phyloP scores from a whole-genome alignment of 2,329 filamentous ascomycete species.

The Aspergillus aculeatus region DNA sequence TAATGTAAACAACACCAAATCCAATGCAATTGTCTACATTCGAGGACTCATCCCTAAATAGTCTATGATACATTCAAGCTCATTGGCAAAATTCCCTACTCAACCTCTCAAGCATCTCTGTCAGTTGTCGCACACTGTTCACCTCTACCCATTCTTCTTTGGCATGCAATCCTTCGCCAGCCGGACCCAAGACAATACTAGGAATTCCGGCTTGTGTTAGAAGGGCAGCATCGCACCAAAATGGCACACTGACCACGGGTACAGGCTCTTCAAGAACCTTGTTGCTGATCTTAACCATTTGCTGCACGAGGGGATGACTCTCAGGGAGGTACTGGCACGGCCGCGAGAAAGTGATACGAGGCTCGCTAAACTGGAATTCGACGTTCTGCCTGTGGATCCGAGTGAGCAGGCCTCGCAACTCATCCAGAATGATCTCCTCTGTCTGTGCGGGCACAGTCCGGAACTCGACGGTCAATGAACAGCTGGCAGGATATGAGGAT shows the following conservation, averaged over 20 bases:
- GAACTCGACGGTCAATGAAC: constrained; percentile 50
- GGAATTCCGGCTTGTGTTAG: constrained; percentile 48
- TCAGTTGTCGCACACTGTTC: constrained; percentile 42
- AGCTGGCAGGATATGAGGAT: constrained; percentile 53
- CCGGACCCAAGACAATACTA: constrained; percentile 49
- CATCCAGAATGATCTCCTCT: constrained; percentile 33
- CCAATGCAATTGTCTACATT: too few species aligned
- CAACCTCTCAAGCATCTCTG: constrained; percentile 20
- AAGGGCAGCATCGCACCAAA: constrained; percentile 55
- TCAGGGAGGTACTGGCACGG: constrained; percentile 43
- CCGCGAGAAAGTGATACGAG: constrained; percentile 45
- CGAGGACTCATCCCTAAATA: too few species aligned
- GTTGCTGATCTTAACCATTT: constrained; percentile 30
- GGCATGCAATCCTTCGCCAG: constrained; percentile 51
- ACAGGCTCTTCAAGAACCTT: constrained; percentile 28
- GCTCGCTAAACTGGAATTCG: constrained; percentile 41
- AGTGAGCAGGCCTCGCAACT: constrained; percentile 41
- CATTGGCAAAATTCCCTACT: constrained; percentile 22
- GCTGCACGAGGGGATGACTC: constrained; percentile 44
- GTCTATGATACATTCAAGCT: not conserved
- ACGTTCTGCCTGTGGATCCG: constrained; percentile 32
- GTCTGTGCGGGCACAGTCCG: constrained; percentile 51
- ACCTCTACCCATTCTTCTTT: constrained; percentile 53
- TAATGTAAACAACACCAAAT: too few species aligned
- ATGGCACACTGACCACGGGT: constrained; percentile 33